Conservation (phyloP, 805 yeast species). For the Candida montana region DNA sequence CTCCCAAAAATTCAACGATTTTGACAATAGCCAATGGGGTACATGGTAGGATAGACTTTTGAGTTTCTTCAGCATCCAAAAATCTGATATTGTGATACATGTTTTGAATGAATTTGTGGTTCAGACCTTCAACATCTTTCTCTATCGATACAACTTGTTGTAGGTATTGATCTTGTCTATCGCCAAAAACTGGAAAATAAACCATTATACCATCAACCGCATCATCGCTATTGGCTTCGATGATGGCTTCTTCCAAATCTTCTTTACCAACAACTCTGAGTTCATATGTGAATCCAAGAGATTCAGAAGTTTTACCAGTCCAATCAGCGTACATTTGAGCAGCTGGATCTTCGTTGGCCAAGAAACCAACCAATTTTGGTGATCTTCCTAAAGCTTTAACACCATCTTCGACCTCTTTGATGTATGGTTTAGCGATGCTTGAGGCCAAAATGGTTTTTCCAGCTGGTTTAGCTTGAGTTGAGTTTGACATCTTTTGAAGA, state of each 20-base stretch:
- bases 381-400: slow-evolving; percentile 47
- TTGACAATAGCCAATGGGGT: slow-evolving; percentile 95
- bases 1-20: slow-evolving; percentile 83
- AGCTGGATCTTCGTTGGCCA: slow-evolving; percentile 93
- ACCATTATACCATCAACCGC: slow-evolving; percentile 89
- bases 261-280: slow-evolving; percentile 69
- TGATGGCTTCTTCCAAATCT: slow-evolving; percentile 74
- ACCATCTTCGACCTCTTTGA: slow-evolving; percentile 60
- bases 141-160: slow-evolving; percentile 90
- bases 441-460: slow-evolving; percentile 86
- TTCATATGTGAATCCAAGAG: slow-evolving; percentile 82
- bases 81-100: slow-evolving; percentile 90
- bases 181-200: slow-evolving; percentile 95
- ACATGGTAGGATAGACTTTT: slow-evolving; percentile 89
- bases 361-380: slow-evolving; percentile 83
- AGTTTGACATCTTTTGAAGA: slow-evolving; percentile 16
- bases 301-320: slow-evolving; percentile 88
- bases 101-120: slow-evolving; percentile 86
- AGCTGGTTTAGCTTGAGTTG: slow-evolving; percentile 29
- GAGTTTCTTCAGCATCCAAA: slow-evolving; percentile 60
- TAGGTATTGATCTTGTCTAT: slow-evolving; percentile 89
- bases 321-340: slow-evolving; percentile 93
- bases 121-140: slow-evolving; percentile 95
- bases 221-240: slow-evolving; percentile 75
- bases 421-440: slow-evolving; percentile 75